These are phyloP conservation scores for Actinidia arguta DNA, from an alignment of 179 eudicot species.

Conservation along the genomic window DNA sequence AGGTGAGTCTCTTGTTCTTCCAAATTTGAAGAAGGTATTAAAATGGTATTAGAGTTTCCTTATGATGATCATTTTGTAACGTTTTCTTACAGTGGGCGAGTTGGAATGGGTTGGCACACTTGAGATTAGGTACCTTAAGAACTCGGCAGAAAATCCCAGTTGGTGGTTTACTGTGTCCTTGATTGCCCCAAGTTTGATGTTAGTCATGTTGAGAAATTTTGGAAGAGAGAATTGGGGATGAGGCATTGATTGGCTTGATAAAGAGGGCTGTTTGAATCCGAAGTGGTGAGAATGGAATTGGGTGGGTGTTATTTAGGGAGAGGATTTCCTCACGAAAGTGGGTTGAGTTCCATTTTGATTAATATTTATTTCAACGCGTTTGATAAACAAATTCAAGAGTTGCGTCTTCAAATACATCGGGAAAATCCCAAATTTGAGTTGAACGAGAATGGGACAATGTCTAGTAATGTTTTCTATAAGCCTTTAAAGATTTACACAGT, in stretches of 20 bases:
- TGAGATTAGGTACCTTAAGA: constrained; percentile 80
- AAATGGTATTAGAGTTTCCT: constrained; percentile 73
- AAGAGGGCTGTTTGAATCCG: constrained; percentile 60
- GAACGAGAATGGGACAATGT: constrained; percentile 31
- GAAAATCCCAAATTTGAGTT: constrained; percentile 48
- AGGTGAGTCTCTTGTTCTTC: constrained; percentile 65
- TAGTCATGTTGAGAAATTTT: constrained; percentile 63
- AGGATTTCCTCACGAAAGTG: constrained; percentile 92
- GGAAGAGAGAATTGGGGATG: constrained; percentile 63
- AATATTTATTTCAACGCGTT: constrained; percentile 74
- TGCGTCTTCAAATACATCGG: constrained; percentile 55
- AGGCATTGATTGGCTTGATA: constrained; percentile 58
- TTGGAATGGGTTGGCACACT: constrained; percentile 84
- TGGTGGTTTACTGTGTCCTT: constrained; percentile 90
- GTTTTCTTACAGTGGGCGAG: constrained; percentile 85
- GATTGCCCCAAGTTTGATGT: constrained; percentile 38
- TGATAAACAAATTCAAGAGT: constrained; percentile 73
- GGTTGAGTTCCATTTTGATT: constrained; percentile 74
- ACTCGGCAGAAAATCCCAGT: constrained; percentile 64
- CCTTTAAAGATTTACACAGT: constrained; percentile 80
- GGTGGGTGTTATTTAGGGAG: constrained; percentile 74
- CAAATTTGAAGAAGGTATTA: constrained; percentile 81
- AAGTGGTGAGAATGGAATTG: constrained; percentile 57
- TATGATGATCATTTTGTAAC: constrained; percentile 80
- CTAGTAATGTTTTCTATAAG: constrained; percentile 47